Evolutionary conservation across 306 rosid species (phyloP).

Genomic region (Rubus idaeus): DNA sequence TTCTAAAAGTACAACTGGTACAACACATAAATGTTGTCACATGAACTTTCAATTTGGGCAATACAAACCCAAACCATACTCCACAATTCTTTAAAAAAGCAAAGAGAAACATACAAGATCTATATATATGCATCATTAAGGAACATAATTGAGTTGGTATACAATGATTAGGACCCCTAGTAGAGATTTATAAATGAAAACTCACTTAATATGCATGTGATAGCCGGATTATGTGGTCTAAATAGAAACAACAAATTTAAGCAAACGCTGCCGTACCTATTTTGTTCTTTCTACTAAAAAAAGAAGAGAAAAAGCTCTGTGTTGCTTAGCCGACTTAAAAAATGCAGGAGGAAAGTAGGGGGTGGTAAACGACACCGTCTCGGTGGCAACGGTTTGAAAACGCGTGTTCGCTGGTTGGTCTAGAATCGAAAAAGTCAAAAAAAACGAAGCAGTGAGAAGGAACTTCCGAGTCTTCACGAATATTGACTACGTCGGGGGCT

Average conservation of each 20-base stretch:
- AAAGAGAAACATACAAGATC: background rate
- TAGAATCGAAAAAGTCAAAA: background rate
- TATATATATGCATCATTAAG: background rate
- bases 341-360: background rate
- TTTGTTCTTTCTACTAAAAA: background rate
- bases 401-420: background rate
- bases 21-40: slow-evolving; percentile 1
- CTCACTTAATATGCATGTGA: background rate
- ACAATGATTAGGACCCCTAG: background rate
- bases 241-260: background rate
- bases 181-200: background rate
- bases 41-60: background rate
- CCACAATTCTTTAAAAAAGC: background rate
- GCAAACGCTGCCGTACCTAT: background rate
- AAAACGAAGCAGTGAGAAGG: background rate
- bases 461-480: background rate
- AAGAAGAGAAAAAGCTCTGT: background rate
- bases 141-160: background rate
- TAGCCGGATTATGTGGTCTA: slow-evolving; percentile 12
- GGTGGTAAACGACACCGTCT: background rate
- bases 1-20: background rate
- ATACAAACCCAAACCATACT: background rate
- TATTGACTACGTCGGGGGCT: background rate
- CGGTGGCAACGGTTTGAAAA: background rate
- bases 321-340: background rate